phyloP scores from a whole-genome alignment of 352 stramenopile species.

The Pythium phragmiticola region DNA sequence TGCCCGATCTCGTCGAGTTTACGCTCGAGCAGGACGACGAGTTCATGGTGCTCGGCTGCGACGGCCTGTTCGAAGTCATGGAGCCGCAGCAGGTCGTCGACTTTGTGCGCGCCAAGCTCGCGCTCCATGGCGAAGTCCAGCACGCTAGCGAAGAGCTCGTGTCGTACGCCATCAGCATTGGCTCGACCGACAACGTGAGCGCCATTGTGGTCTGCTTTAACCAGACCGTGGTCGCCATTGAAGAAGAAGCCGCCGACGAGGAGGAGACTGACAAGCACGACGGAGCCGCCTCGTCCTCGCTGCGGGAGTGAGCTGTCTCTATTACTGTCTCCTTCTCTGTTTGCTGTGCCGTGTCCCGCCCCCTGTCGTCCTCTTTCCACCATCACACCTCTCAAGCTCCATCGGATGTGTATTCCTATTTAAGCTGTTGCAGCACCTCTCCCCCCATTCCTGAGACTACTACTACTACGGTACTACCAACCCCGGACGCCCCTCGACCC shows the following conservation, averaged over 20 bases:
- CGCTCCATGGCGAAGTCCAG: constrained; percentile 68
- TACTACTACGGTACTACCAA: neutral
- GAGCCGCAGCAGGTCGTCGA: constrained; percentile 75
- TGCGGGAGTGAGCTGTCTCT: neutral
- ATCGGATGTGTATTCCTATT: constrained; percentile 7
- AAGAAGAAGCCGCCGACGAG: constrained; percentile 30
- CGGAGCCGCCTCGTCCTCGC: neutral
- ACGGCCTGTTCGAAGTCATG: constrained; percentile 88
- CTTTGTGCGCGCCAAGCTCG: constrained; percentile 74
- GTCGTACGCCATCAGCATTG: constrained; percentile 74
- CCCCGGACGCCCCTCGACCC: neutral
- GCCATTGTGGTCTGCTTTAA: constrained; percentile 80
- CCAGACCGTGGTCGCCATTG: constrained; percentile 34
- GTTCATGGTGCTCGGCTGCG: constrained; percentile 81
- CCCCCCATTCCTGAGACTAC: neutral
- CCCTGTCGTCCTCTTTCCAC: neutral
- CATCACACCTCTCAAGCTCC: neutral
- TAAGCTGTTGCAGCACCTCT: constrained; percentile 3
- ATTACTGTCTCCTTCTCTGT: neutral
- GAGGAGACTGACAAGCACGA: neutral
- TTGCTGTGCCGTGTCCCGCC: neutral
- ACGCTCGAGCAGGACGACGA: constrained; percentile 59
- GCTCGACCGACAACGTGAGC: constrained; percentile 84
- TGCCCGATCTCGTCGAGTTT: constrained; percentile 63
- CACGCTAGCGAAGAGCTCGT: constrained; percentile 83